Base-by-base conservation (phyloP, 1,284 basidiomycete genomes). In the Tranzscheliella williamsii region DNA sequence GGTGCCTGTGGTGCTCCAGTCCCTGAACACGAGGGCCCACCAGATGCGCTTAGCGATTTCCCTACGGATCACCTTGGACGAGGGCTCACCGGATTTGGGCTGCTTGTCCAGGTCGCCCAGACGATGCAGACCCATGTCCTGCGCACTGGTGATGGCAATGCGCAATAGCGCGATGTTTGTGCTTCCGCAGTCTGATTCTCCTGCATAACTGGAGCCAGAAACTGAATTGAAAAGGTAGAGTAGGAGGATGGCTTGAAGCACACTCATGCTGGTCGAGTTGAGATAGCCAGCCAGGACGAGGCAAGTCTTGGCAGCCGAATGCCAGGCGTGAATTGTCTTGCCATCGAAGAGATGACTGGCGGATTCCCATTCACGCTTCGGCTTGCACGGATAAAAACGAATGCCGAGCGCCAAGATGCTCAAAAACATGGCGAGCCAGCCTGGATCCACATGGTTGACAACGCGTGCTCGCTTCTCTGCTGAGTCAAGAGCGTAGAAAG, bases 21-120 rank as follows among this genome's bases (percentile, higher is more conserved):
- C 73, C n/a, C 45, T 44, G 43, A 63, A 58, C 26, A 70, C 65
- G 17, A 76, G 63, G 12, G 58, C 44, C 69, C 70, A 73, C 73
- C 73, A 76, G 34, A 76, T 65, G 11, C 73, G 65, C 38, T 69
- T 72, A 13, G 63, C 72, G 13, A 75, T 67, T 53, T 76, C 70
- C 21, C 65, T 51, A 9, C 68, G 62, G 15, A 75, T 56, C 15
- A 51, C 35, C 32, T 63, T 57, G 29, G 56, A 63, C 9, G 57
- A 46, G 9, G 52, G 43, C 42, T 71, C 70, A 41, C 52, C 50
- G 20, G 56, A 34, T 16, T 40, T 55, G 0, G 56, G 67, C 53
- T 62, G 66, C 39, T 63, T 67, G 42, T 62, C 57, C n/a, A 51
- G 40, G 31, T 69, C 63, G 33, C 72, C 72, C 17, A 76, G 67